A percentile compares a stretch with the other conserved stretches of the same genome.
Evolutionary conservation across 2,329 filamentous ascomycete genomes (phyloP).

Genomic region (Didymella pomorum): DNA sequence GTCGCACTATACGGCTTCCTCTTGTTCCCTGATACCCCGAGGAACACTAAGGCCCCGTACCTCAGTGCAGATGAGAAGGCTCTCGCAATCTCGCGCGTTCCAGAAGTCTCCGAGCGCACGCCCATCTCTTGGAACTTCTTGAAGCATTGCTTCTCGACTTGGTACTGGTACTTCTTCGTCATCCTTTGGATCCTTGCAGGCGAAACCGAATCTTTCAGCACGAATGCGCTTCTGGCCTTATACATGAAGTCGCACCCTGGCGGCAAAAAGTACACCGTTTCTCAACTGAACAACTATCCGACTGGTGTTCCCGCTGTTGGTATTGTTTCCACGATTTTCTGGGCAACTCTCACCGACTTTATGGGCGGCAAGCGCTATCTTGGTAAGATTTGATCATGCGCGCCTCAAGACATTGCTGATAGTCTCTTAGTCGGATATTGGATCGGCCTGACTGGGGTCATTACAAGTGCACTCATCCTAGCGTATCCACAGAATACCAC

Average conservation of each 20-base stretch:
- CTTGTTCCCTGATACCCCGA: constrained; percentile 56
- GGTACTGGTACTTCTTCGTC: constrained; percentile 73
- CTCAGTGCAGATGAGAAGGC: constrained; percentile 52
- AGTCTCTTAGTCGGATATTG: constrained; percentile 56
- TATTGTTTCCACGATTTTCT: constrained; percentile 68
- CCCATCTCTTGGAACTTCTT: constrained; percentile 61
- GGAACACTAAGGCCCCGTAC: constrained; percentile 54
- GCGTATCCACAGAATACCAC: constrained; percentile 60
- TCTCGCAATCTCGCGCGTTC: constrained; percentile 56
- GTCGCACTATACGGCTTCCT: constrained; percentile 64
- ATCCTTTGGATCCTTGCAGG: constrained; percentile 74
- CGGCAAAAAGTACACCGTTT: constrained; percentile 54
- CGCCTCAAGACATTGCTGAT: constrained; percentile 7
- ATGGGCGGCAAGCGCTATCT: constrained; percentile 69
- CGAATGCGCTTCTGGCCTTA: constrained; percentile 65
- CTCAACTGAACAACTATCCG: constrained; percentile 63
- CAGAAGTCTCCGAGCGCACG: constrained; percentile 53
- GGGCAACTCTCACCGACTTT: constrained; percentile 73
- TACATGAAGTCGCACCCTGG: constrained; percentile 60
- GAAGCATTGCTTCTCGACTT: constrained; percentile 65
- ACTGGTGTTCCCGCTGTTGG: constrained; percentile 63
- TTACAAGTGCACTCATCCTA: constrained; percentile 69
- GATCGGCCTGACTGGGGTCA: constrained; percentile 70
- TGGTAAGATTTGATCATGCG: constrained; percentile 38
- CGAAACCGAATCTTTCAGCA: constrained; percentile 74